These are phyloP conservation scores for Hysterium pulicare DNA, from an alignment of 2,329 filamentous ascomycete genomes.

Conservation along the genomic window DNA sequence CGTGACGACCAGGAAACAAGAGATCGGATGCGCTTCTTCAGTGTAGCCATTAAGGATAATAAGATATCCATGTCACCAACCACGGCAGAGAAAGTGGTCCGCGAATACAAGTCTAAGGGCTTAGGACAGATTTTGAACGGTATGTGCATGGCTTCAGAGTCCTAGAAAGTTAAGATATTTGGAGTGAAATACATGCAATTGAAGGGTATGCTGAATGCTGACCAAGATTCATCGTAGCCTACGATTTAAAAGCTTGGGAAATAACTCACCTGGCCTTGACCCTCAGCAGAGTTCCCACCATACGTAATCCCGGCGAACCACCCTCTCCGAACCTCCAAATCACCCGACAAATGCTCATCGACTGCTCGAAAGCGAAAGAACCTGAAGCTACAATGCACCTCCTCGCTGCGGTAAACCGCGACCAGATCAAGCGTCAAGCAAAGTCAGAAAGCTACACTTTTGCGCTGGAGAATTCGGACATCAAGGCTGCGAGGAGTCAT, in stretches of 20 bases:
- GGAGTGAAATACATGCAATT: neutral
- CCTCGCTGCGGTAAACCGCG: conserved; percentile 22
- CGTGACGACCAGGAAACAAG: conserved; percentile 11
- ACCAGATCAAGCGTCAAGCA: conserved; percentile 15
- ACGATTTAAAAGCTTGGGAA: no score
- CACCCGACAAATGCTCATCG: conserved; percentile 18
- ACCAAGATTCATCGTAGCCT: no score
- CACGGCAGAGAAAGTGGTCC: neutral
- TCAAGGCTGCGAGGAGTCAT: neutral
- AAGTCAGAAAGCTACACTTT: conserved; percentile 10
- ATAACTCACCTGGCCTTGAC: no score
- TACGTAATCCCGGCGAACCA: neutral
- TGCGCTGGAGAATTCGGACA: neutral
- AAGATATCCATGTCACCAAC: neutral
- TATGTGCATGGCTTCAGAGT: neutral
- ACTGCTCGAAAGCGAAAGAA: conserved; percentile 26
- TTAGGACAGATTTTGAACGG: neutral
- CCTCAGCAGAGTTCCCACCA: neutral
- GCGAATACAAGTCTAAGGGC: neutral
- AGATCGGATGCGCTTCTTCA: neutral
- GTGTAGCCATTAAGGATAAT: neutral
- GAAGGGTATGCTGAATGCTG: neutral
- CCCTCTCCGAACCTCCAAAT: neutral
- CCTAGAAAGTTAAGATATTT: neutral
- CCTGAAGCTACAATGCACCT: conserved; percentile 26